These are phyloP conservation scores for Vitis hybrid DNA, from an alignment of 177 flowering plant genomes.

Conservation along the genomic window DNA sequence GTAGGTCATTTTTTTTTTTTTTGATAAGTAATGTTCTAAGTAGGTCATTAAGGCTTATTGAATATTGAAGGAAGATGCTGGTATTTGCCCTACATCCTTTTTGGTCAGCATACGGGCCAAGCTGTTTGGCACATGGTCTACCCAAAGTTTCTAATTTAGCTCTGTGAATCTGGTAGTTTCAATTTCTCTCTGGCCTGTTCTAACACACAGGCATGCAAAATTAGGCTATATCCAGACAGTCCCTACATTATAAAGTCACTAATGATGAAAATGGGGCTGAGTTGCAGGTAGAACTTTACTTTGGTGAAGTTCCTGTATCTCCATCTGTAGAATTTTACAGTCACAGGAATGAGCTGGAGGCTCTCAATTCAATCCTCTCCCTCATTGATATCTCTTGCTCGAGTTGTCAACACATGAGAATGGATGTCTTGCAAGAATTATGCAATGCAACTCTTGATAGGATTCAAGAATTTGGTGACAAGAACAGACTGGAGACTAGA, in stretches of 20 bases:
- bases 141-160: neutral
- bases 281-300: conserved; percentile 81
- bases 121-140: neutral
- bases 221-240: neutral
- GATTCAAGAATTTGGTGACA: conserved; percentile 47
- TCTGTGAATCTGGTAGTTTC: neutral
- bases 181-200: neutral
- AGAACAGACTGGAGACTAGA: conserved; percentile 27
- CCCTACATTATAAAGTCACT: neutral
- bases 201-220: neutral
- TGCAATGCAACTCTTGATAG: conserved; percentile 29
- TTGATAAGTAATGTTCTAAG: too few species aligned
- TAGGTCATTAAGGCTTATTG: too few species aligned
- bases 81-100: too few species aligned
- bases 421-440: conserved; percentile 35
- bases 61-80: too few species aligned
- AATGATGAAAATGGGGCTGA: conserved; percentile 8
- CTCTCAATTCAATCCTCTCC: conserved; percentile 61
- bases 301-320: conserved; percentile 40
- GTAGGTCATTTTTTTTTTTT: too few species aligned
- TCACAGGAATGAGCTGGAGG: conserved; percentile 74
- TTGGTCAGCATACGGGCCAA: neutral
- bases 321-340: conserved; percentile 39
- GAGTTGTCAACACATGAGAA: conserved; percentile 13
- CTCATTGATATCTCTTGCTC: conserved; percentile 31